These are phyloP conservation scores for Hondaea fermentalgiana DNA, from an alignment of 108 stramenopile species.

Conservation along the genomic window DNA sequence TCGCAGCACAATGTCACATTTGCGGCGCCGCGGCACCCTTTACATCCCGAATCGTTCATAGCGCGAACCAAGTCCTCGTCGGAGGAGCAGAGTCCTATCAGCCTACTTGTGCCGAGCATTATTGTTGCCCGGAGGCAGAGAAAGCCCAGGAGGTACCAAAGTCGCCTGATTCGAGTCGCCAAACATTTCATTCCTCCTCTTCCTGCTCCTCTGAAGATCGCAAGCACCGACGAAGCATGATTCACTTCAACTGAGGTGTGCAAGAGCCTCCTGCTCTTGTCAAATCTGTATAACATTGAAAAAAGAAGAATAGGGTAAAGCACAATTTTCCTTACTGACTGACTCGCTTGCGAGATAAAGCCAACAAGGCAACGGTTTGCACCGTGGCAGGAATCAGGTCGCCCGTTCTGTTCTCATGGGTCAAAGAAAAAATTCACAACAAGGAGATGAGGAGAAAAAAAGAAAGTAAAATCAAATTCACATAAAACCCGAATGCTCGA, in stretches of 20 bases:
- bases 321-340: too few species aligned
- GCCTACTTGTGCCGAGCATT: neutral
- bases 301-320: too few species aligned
- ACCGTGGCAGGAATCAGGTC: too few species aligned
- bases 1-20: neutral
- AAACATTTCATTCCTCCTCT: too few species aligned
- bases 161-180: too few species aligned
- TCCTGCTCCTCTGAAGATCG: neutral
- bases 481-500: neutral
- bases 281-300: too few species aligned
- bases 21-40: neutral
- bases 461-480: neutral
- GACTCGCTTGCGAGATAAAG: too few species aligned
- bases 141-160: too few species aligned
- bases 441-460: neutral
- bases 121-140: neutral
- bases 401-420: neutral
- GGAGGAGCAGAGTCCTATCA: neutral
- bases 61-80: neutral
- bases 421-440: neutral
- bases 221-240: neutral
- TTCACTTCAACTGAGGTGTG: neutral
- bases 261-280: neutral
- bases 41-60: neutral
- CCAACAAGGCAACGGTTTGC: too few species aligned